Evolutionary conservation across 2,329 filamentous ascomycete species (phyloP).

Genomic region (Paracorniculantispora psalliotae): DNA sequence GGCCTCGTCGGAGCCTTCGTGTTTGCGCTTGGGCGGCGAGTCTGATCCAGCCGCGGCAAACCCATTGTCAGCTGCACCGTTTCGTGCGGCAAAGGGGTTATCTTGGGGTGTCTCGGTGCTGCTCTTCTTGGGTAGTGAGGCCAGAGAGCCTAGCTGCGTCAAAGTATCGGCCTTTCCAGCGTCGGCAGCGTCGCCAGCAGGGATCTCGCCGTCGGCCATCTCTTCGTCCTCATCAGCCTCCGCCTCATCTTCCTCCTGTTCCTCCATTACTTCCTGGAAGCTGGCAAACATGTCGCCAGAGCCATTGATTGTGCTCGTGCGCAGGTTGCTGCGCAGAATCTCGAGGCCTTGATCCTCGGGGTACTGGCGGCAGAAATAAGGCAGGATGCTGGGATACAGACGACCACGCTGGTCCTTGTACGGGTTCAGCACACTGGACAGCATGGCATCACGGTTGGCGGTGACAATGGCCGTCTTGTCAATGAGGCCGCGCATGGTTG

Average conservation of each 20-base stretch:
- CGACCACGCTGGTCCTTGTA: slow-evolving; percentile 58
- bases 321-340: slow-evolving; percentile 58
- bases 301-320: slow-evolving; percentile 29
- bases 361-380: slow-evolving; percentile 67
- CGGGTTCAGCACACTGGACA: slow-evolving; percentile 78
- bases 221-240: slow-evolving; percentile 28
- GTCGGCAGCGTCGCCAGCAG: not conserved
- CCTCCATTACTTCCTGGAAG: slow-evolving; percentile 32
- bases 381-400: slow-evolving; percentile 69
- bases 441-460: slow-evolving; percentile 64
- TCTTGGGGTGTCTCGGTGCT: slow-evolving; percentile 15
- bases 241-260: slow-evolving; percentile 33
- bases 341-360: slow-evolving; percentile 63
- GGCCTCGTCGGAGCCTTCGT: slow-evolving; percentile 30
- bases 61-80: slow-evolving; percentile 17
- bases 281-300: slow-evolving; percentile 25
- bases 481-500: slow-evolving; percentile 66
- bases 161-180: not conserved
- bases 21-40: slow-evolving; percentile 35
- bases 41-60: slow-evolving; percentile 16
- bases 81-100: slow-evolving; percentile 32
- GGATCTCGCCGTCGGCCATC: slow-evolving; percentile 15
- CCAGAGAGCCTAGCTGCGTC: not conserved
- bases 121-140: slow-evolving; percentile 1
- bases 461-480: slow-evolving; percentile 76